Evolutionary conservation across 192 early-diverging fungal species (phyloP), one percentile per base, ranked within the genome.

Genomic region (Backusella psychrophila): DNA sequence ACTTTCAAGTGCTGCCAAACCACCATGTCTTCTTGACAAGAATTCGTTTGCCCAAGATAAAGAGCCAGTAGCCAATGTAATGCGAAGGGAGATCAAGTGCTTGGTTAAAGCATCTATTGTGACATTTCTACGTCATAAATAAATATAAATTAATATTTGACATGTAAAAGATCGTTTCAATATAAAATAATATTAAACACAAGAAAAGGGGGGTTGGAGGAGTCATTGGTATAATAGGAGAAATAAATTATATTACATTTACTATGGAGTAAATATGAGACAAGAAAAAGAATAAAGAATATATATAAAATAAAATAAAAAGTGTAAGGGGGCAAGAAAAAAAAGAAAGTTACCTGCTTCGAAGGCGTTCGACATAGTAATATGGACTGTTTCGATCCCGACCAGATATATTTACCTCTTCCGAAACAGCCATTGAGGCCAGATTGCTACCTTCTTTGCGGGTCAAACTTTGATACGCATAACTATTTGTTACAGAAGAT

Each of bases 1-100:
- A 59, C 19, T 75, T 66, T 88, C 88, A 42, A 89, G 42, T 9
- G 85, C 87, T 49, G 76, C 42, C n/a, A 89, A 81, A n/a, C 88
- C 88, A 66, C 77, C 78, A 19, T 79, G 72, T 21, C 79, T 56
- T 23, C 69, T 42, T 33, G 83, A 77, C 34, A 89, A 69, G 72
- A 89, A 89, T 66, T 82, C 76, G 14, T 84, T 78, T 17, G 87
- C 86, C 88, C 88, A 89, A 6, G 81, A 81, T 23, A 86, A 19
- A 15, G 84, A 81, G 23, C 79, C 85, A 2, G 84, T 84, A 1
- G 86, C 80, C 11, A 89, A 74, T 0, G 79, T 75, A n/a, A 84
- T 76, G 5, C 83, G 78, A 33, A 89, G 79, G 3, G 78, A 79
- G 5, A 76, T 72, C 12, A 89, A 65, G n/a, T 82, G 83, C 46